Percentiles rank a stretch among this genome's conserved stretches.
Evolutionary conservation across 371 early-diverging fungal genomes (phyloP).

Genomic region (Mortierella sp.): DNA sequence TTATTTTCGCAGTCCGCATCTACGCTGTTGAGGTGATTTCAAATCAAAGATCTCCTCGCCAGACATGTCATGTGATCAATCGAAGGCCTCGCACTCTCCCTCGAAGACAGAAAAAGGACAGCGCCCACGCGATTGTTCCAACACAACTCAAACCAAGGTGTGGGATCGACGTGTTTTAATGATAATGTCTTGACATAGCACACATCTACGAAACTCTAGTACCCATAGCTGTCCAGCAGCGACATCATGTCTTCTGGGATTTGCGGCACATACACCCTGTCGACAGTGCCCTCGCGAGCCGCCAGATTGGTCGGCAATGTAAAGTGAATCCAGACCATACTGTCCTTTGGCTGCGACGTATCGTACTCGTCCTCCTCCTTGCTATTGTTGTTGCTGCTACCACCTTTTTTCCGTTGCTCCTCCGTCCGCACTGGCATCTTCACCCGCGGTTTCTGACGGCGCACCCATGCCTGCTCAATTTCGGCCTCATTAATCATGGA

Average conservation of each 20-base stretch:
- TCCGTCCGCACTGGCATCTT: neutral
- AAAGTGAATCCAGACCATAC: conserved; percentile 35
- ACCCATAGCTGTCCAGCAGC: conserved; percentile 28
- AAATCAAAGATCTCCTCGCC: neutral
- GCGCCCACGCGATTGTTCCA: too few relatives aligned
- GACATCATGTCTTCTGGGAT: conserved; percentile 53
- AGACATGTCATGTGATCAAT: neutral
- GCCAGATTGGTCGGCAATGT: conserved; percentile 36
- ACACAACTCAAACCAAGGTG: too few relatives aligned
- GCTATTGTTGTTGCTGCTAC: too few relatives aligned
- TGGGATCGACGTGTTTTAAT: neutral
- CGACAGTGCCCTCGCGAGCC: conserved; percentile 19
- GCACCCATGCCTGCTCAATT: neutral
- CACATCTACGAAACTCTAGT: neutral
- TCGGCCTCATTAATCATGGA: neutral
- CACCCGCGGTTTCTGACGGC: conserved; percentile 3
- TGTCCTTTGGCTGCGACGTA: conserved; percentile 31
- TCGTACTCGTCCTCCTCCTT: conserved; percentile 19
- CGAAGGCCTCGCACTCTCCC: too few relatives aligned
- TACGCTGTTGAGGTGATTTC: neutral
- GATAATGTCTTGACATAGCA: too few relatives aligned
- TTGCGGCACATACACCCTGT: conserved; percentile 40
- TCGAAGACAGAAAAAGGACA: too few relatives aligned
- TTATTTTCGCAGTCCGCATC: neutral
- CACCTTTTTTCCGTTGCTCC: conserved; percentile 23